These are phyloP conservation scores for Kodamaea laetipori DNA, from an alignment of 805 yeast species.

Conservation along the genomic window DNA sequence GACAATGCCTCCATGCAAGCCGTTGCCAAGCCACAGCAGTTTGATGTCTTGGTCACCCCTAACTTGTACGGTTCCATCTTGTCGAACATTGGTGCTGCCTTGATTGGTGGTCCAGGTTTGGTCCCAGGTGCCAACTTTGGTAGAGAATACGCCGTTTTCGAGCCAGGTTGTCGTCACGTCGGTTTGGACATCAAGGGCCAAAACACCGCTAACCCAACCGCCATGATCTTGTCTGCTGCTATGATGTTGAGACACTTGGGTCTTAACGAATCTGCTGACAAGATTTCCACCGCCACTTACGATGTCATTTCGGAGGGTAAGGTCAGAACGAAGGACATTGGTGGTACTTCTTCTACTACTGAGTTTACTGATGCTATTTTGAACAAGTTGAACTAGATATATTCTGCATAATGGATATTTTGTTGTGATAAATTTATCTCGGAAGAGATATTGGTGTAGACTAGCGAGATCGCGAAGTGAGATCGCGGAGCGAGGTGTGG, in stretches of 20 bases:
- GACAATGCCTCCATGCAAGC: constrained; percentile 99
- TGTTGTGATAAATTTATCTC: too few species aligned
- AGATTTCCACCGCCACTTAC: constrained; percentile 85
- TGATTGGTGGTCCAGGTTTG: constrained; percentile 96
- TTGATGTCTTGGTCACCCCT: constrained; percentile 96
- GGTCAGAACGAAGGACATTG: constrained; percentile 83
- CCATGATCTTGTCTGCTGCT: constrained; percentile 88
- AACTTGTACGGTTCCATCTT: constrained; percentile 96
- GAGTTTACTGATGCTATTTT: constrained; percentile 94
- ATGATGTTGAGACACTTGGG: constrained; percentile 96
- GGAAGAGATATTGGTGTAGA: too few species aligned
- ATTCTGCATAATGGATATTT: constrained; percentile 9
- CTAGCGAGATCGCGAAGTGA: too few species aligned
- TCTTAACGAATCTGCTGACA: constrained; percentile 78
- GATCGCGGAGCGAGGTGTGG: too few species aligned
- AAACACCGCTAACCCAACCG: constrained; percentile 97
- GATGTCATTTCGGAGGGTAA: constrained; percentile 88
- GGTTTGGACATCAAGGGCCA: constrained; percentile 95
- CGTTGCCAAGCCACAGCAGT: constrained; percentile 96
- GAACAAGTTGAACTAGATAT: constrained; percentile 53
- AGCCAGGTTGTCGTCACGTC: constrained; percentile 99
- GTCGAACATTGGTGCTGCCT: constrained; percentile 97
- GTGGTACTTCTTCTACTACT: constrained; percentile 86
- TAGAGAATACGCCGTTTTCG: constrained; percentile 95
- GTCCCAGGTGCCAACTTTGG: constrained; percentile 99